Conservation (phyloP, 345 rosid genomes). For the Lepidium sativum region DNA sequence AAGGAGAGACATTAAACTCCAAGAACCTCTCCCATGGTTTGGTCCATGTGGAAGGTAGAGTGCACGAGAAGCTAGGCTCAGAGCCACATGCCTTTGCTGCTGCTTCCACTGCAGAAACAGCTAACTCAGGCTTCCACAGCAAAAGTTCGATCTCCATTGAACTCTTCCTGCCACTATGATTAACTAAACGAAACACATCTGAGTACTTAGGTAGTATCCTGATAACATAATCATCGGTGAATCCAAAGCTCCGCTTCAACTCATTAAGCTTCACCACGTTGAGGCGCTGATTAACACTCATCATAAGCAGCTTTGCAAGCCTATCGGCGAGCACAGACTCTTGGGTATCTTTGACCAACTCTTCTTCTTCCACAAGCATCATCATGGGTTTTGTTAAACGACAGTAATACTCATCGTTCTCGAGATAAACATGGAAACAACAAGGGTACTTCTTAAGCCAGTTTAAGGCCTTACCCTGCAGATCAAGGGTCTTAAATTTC, state of each 20-base stretch:
- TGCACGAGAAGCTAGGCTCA: constrained; percentile 53
- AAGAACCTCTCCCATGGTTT: constrained; percentile 65
- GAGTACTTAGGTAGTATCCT: constrained; percentile 62
- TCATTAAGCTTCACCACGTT: constrained; percentile 65
- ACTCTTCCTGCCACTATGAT: constrained; percentile 68
- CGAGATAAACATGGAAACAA: constrained; percentile 63
- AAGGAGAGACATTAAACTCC: constrained; percentile 65
- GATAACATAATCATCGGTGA: constrained; percentile 76
- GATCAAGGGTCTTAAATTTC: constrained; percentile 90
- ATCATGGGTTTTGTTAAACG: constrained; percentile 62
- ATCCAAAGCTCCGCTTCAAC: constrained; percentile 66
- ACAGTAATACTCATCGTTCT: constrained; percentile 59
- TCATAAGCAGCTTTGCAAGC: constrained; percentile 73
- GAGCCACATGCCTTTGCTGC: constrained; percentile 39
- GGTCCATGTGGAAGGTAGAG: constrained; percentile 68
- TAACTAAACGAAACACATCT: constrained; percentile 51
- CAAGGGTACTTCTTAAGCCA: constrained; percentile 93
- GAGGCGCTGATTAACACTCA: constrained; percentile 67
- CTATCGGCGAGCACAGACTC: constrained; percentile 48
- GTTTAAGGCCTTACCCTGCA: constrained; percentile 85
- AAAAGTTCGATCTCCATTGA: constrained; percentile 90
- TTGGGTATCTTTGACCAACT: constrained; percentile 52
- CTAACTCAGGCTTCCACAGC: constrained; percentile 58
- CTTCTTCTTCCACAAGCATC: constrained; percentile 75
- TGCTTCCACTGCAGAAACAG: constrained; percentile 68